phyloP scores from a whole-genome alignment of 805 yeast species.

The Suhomyces vadensis region DNA sequence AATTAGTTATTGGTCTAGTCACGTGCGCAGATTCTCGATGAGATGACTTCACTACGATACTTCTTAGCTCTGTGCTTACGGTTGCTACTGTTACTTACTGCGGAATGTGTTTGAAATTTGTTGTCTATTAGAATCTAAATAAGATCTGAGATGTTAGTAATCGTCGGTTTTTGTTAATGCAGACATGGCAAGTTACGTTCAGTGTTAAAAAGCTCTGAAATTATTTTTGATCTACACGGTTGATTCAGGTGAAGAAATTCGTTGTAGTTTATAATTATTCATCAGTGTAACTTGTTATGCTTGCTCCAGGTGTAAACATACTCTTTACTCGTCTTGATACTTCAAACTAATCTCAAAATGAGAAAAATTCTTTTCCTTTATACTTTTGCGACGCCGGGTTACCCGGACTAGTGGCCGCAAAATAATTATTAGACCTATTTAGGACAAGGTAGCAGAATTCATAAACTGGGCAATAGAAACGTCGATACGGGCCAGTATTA shows the following conservation, averaged over 20 bases:
- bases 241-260: constrained; percentile 76
- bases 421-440: not conserved
- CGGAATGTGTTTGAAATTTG: not conserved
- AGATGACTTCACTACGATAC: not conserved
- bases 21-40: constrained; percentile 1
- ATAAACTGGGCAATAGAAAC: constrained; percentile 3
- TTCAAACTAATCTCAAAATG: not conserved
- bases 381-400: constrained; percentile 3
- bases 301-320: constrained; percentile 6
- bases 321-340: constrained; percentile 7
- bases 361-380: not conserved
- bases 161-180: not conserved
- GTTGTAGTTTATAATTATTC: constrained; percentile 36
- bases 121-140: constrained; percentile 6
- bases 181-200: constrained; percentile 22
- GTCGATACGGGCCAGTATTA: not conserved
- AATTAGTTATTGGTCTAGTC: not conserved
- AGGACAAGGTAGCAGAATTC: not conserved
- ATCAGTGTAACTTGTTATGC: constrained; percentile 21
- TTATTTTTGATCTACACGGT: constrained; percentile 55
- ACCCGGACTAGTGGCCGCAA: constrained; percentile 4
- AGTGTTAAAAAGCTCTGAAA: constrained; percentile 75
- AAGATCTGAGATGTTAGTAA: constrained; percentile 10
- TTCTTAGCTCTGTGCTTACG: not conserved
- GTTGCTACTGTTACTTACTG: not conserved